Percentiles rank a stretch among this genome's conserved stretches.
phyloP scores from a whole-genome alignment of 495 filamentous ascomycete species.

The Hypoxylon lienhwacheense region DNA sequence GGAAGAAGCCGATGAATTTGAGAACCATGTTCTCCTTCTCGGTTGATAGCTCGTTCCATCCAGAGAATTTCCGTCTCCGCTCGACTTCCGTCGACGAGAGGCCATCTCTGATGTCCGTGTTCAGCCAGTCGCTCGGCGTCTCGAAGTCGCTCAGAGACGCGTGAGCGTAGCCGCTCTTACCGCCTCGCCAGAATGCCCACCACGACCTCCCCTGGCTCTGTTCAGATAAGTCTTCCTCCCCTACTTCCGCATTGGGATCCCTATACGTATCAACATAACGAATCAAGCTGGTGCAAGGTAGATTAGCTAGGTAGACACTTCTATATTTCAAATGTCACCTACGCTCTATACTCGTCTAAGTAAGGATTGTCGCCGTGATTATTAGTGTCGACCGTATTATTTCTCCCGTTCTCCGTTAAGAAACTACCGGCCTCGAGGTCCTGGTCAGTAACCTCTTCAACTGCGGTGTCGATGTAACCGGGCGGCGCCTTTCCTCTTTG shows the following conservation, averaged over 20 bases:
- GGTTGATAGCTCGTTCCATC: constrained; percentile 73
- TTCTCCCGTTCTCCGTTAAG: constrained; percentile 30
- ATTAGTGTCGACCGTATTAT: constrained; percentile 21
- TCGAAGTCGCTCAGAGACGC: constrained; percentile 50
- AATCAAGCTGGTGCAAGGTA: constrained; percentile 48
- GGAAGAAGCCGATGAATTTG: constrained; percentile 78
- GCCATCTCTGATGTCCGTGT: constrained; percentile 69
- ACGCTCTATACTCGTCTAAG: constrained; percentile 45
- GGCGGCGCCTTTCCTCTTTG: constrained; percentile 16
- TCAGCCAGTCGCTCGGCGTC: constrained; percentile 62
- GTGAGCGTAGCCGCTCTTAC: constrained; percentile 42
- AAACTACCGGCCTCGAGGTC: constrained; percentile 36
- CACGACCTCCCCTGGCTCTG: constrained; percentile 50
- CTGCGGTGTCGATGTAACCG: constrained; percentile 16
- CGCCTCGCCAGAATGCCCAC: constrained; percentile 60
- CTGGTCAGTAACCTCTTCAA: constrained; percentile 17
- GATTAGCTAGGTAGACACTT: constrained; percentile 2
- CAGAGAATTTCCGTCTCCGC: constrained; percentile 63
- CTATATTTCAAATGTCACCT: constrained; percentile 3
- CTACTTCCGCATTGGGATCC: constrained; percentile 60
- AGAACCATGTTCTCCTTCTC: constrained; percentile 79
- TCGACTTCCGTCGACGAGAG: constrained; percentile 64
- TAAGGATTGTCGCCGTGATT: constrained; percentile 33
- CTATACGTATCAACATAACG: constrained; percentile 69
- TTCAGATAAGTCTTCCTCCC: constrained; percentile 53